Evolutionary conservation across 23 red algal species (phyloP).

Genomic region (Rhodosorus marinus): DNA sequence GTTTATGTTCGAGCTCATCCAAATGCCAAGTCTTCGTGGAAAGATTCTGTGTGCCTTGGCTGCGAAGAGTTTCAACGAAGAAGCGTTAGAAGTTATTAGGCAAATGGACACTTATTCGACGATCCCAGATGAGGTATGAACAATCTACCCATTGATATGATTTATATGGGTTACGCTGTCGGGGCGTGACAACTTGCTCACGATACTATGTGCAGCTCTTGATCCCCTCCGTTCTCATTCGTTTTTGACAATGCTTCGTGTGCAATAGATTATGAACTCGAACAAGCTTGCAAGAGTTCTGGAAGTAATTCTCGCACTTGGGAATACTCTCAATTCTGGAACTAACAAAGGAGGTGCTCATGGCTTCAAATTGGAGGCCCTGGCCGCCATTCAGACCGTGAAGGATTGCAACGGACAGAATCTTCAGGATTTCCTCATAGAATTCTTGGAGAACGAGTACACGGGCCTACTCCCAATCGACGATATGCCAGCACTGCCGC

Average conservation of each 20-base stretch:
- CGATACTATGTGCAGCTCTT: too few species aligned
- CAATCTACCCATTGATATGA: too few species aligned
- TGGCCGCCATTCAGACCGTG: slow-evolving; percentile 54
- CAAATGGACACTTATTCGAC: slow-evolving; percentile 82
- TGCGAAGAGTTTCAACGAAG: slow-evolving; percentile 83
- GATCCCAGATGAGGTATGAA: slow-evolving; percentile 76
- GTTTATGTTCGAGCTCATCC: slow-evolving; percentile 83
- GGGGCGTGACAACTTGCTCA: too few species aligned
- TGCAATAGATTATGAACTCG: slow-evolving; percentile 56
- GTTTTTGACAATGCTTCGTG: too few species aligned
- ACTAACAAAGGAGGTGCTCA: slow-evolving; percentile 63
- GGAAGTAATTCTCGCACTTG: slow-evolving; percentile 57
- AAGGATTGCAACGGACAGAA: slow-evolving; percentile 66
- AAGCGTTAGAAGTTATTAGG: slow-evolving; percentile 67
- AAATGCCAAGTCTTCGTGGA: slow-evolving; percentile 42
- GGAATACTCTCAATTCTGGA: slow-evolving; percentile 91
- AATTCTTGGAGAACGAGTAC: slow-evolving; percentile 3
- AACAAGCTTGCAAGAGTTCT: slow-evolving; percentile 36
- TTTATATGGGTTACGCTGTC: too few species aligned
- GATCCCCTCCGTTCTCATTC: too few species aligned
- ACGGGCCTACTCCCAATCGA: slow-evolving; percentile 49
- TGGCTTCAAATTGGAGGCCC: slow-evolving; percentile 87
- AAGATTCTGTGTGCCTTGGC: slow-evolving; percentile 58
- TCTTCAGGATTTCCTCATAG: slow-evolving; percentile 42
- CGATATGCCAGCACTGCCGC: slow-evolving; percentile 57